These are phyloP conservation scores for Fusarium oligoseptatum DNA, from an alignment of 2,329 filamentous ascomycete species.

Conservation along the genomic window DNA sequence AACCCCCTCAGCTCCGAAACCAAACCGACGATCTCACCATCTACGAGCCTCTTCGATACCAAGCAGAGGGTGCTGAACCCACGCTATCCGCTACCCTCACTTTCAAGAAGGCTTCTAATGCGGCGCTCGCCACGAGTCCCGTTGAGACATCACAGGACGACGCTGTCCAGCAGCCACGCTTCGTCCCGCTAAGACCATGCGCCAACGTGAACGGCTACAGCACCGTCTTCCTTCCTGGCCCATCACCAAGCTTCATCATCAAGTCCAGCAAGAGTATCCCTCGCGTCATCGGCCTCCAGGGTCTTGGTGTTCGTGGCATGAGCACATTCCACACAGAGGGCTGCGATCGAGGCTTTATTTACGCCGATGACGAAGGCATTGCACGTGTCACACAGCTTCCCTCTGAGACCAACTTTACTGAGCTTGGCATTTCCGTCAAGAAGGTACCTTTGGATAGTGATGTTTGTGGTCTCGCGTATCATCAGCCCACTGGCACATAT, in stretches of 20 bases:
- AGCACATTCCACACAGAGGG: constrained; percentile 82
- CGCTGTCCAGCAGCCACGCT: constrained; percentile 59
- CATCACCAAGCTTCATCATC: constrained; percentile 84
- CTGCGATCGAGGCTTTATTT: constrained; percentile 87
- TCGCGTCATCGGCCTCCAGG: constrained; percentile 79
- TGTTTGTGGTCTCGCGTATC: constrained; percentile 80
- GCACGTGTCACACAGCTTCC: constrained; percentile 82
- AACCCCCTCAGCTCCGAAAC: constrained; percentile 74
- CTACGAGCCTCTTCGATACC: constrained; percentile 81
- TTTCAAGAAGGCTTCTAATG: constrained; percentile 82
- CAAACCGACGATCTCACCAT: constrained; percentile 85
- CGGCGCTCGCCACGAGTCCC: constrained; percentile 71
- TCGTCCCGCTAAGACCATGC: constrained; percentile 69
- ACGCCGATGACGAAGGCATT: constrained; percentile 79
- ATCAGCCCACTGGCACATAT: constrained; percentile 80
- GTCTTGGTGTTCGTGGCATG: constrained; percentile 76
- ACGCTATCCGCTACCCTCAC: constrained; percentile 70
- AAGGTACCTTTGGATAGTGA: constrained; percentile 80
- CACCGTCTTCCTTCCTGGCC: constrained; percentile 85
- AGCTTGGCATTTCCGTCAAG: constrained; percentile 80
- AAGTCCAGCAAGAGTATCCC: constrained; percentile 85
- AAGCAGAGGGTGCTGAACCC: constrained; percentile 51
- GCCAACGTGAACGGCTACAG: constrained; percentile 81
- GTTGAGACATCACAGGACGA: constrained; percentile 65
- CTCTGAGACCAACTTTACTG: constrained; percentile 73